phyloP scores from a whole-genome alignment of 805 yeast species.

The Sungouiozyma intestinalis region DNA sequence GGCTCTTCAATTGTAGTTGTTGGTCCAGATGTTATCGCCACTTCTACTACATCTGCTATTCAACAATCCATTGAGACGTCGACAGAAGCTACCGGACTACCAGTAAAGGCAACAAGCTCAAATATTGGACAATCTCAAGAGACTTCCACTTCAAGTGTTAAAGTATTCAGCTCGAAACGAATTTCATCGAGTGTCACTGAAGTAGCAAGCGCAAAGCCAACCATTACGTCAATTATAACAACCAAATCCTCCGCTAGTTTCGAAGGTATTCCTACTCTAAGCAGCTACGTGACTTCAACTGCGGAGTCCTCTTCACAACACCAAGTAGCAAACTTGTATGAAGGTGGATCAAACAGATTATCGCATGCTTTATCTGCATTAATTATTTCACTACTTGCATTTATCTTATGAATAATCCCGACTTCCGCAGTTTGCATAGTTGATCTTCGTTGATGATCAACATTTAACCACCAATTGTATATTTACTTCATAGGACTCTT shows the following conservation, averaged over 20 bases:
- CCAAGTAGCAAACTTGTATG: constrained; percentile 4
- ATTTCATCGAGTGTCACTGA: background rate
- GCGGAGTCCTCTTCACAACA: background rate
- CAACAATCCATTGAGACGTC: background rate
- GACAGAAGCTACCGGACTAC: background rate
- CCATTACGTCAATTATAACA: background rate
- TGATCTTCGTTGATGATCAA: background rate
- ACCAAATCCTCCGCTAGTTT: constrained; percentile 1
- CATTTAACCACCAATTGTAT: background rate
- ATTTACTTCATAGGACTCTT: too few species aligned
- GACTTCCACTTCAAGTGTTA: background rate
- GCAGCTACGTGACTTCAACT: background rate
- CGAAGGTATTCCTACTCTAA: background rate
- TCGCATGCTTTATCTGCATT: constrained; percentile 8
- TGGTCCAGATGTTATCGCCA: background rate
- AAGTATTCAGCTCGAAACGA: background rate
- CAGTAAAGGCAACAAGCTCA: background rate
- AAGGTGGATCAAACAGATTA: constrained; percentile 11
- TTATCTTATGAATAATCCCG: constrained; percentile 1
- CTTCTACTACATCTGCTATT: background rate
- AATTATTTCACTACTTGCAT: constrained; percentile 7
- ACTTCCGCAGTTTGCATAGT: background rate
- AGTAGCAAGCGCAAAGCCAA: background rate
- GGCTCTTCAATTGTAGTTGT: background rate
- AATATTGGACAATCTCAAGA: background rate